phyloP scores from a whole-genome alignment of 345 rosid genomes.

The Hibiscus syriacus region DNA sequence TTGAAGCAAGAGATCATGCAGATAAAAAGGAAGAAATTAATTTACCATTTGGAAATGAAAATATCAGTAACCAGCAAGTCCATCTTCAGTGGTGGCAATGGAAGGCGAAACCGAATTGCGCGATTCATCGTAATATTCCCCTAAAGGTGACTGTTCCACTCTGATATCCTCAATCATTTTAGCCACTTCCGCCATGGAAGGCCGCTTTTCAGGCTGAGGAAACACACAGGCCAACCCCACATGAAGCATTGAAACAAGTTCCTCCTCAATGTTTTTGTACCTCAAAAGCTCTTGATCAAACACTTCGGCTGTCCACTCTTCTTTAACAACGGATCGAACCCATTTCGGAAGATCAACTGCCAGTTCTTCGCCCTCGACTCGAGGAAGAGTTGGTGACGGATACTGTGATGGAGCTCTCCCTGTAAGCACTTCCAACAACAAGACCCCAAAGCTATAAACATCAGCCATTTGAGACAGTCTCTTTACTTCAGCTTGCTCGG shows the following conservation, averaged over 20 bases:
- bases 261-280: conserved; percentile 92
- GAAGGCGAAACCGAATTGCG: conserved; percentile 84
- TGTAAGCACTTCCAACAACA: conserved; percentile 75
- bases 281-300: conserved; percentile 89
- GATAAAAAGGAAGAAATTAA: background rate
- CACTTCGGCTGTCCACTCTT: conserved; percentile 98
- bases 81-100: conserved; percentile 81
- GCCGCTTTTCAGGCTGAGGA: conserved; percentile 78
- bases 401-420: conserved; percentile 72
- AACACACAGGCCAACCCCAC: conserved; percentile 76
- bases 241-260: conserved; percentile 84
- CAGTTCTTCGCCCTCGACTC: conserved; percentile 49
- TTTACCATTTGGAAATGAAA: background rate
- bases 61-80: conserved; percentile 33
- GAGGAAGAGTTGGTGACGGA: conserved; percentile 63
- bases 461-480: conserved; percentile 80
- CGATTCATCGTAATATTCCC: conserved; percentile 91
- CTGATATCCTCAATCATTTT: conserved; percentile 87
- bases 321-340: conserved; percentile 92
- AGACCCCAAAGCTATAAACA: conserved; percentile 82
- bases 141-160: conserved; percentile 89
- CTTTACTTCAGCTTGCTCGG: conserved; percentile 77
- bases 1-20: background rate
- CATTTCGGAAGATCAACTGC: conserved; percentile 76
- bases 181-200: conserved; percentile 70